Base-by-base conservation (phyloP, 176 grass and related monocot species). In the Guadua angustifolia region DNA sequence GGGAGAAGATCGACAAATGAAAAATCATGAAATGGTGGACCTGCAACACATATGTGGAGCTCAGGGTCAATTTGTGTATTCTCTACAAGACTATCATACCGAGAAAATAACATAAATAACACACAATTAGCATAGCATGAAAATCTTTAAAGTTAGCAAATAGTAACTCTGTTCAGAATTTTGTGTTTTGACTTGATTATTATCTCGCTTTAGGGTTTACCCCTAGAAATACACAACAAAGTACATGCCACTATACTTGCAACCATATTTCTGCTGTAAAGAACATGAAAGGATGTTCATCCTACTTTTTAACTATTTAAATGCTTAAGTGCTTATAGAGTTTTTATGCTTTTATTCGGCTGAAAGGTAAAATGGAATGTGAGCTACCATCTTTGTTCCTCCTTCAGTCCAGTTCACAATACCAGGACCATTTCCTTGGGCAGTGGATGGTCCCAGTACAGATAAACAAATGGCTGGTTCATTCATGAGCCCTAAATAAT, bases 401-500 rank as follows among this genome's bases (percentile, higher is more conserved):
- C 91, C 96, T 85, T 87, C 79, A 21, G 81, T 92, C 97, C 97
- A 99, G 85, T 99, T 88, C 11, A 99, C 91, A 81, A 96, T 83
- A 59, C 97, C 93, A 65, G 91, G 93, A 68, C 89, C 93, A 83
- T 91, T 90, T 80, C 29, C 85, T 87, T 84, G 65, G 38, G 67
- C 80, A 79, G 81, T 81, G 81, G 89, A 78, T 72, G 88, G 91
- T n/a, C 93, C 93, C 46, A 99, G 78, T 73, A 95, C 84, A 89
- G 93, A 95, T 50, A 92, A 78, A 79, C 89, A 90, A 69, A 99
- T 85, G 59, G 91, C 97, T 46, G 93, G 93, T 86, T 94, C 93
- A 79, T 92, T 87, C 93, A 99, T 91, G n/a, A 92, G 87, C 44
- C 97, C 93, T 82, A 99, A 82, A 89, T 89, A 99, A 81, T 99